Percentiles rank a stretch among this genome's conserved stretches.
Conservation (phyloP, 352 stramenopile species). For the Pythium dissotocum region DNA sequence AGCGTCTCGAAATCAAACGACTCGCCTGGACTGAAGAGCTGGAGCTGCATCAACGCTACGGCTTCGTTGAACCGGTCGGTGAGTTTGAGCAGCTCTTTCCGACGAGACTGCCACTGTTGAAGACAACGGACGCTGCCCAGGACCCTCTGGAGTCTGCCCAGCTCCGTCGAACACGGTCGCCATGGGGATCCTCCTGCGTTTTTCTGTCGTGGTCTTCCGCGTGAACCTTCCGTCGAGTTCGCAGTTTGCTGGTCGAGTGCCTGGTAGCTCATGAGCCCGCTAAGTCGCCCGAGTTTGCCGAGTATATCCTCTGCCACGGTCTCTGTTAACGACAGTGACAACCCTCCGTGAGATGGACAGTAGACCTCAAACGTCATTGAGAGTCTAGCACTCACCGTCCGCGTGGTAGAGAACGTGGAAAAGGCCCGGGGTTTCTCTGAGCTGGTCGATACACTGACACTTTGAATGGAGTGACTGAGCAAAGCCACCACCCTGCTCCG, state of each 20-base stretch:
- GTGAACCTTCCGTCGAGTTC: neutral
- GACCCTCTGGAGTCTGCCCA: neutral
- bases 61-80: neutral
- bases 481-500: neutral
- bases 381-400: neutral
- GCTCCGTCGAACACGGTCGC: neutral
- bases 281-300: neutral
- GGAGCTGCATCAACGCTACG: neutral
- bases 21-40: neutral
- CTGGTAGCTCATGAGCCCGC: neutral
- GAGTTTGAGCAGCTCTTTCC: neutral
- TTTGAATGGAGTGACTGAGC: neutral
- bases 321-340: neutral
- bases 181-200: neutral
- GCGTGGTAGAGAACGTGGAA: neutral
- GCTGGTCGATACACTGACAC: neutral
- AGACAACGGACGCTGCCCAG: neutral
- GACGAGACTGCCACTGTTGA: neutral
- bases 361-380: neutral
- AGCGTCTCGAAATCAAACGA: neutral
- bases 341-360: neutral
- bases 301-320: neutral
- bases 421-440: neutral
- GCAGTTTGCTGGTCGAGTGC: too few species aligned
- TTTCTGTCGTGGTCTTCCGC: neutral